Evolutionary conservation across 148 eudicot genomes (phyloP).

Genomic region (Agrostemma githago): DNA sequence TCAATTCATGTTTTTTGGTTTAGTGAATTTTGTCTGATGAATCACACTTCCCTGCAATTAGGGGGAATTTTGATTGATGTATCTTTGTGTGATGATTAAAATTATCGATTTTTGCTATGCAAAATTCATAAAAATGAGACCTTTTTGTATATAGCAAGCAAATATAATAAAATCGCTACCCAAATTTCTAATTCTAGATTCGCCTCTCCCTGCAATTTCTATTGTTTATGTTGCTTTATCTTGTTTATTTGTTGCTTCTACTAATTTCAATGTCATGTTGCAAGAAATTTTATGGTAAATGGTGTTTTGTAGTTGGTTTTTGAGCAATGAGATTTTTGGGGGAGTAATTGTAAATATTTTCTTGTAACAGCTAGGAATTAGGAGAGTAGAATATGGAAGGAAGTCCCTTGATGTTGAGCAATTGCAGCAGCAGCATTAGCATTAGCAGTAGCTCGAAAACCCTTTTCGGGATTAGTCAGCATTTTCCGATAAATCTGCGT

Average conservation of each 20-base stretch:
- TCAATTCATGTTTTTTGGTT: not conserved
- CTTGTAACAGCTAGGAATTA: slow-evolving; percentile 4
- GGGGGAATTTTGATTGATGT: too few relatives aligned
- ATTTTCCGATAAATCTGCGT: not conserved
- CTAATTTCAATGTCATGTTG: not conserved
- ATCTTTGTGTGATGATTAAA: too few relatives aligned
- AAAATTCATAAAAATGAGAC: too few relatives aligned
- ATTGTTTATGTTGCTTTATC: not conserved
- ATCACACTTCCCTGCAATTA: not conserved
- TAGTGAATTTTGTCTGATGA: not conserved
- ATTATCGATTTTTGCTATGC: too few relatives aligned
- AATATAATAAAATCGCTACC: too few relatives aligned
- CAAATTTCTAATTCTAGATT: too few relatives aligned
- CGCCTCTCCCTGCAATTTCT: too few relatives aligned
- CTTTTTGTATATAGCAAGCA: too few relatives aligned
- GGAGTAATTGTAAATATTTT: slow-evolving; percentile 1
- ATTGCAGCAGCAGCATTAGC: slow-evolving; percentile 20
- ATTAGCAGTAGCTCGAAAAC: slow-evolving; percentile 11
- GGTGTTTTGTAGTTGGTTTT: not conserved
- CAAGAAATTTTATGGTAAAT: not conserved
- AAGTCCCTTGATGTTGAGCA: slow-evolving; percentile 25
- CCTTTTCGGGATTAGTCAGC: slow-evolving; percentile 4
- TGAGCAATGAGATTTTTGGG: not conserved
- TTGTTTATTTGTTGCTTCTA: not conserved
- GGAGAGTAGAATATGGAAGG: slow-evolving; percentile 23